Evolutionary conservation across 805 yeast genomes (phyloP), one percentile per base, ranked within the genome.

Genomic region (Candida quercuum): DNA sequence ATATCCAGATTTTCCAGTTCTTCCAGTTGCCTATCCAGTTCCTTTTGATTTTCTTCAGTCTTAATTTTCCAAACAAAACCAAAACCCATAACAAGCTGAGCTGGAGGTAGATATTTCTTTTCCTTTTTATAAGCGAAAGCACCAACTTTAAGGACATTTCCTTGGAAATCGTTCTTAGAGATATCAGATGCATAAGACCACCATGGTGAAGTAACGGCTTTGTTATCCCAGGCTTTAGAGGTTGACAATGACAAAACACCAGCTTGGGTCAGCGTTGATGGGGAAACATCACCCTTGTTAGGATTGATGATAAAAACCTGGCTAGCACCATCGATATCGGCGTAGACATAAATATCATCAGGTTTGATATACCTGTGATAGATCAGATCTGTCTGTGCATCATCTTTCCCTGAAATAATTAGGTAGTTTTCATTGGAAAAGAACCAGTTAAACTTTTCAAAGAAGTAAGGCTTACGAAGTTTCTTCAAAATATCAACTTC

Each of bases 401-500:
- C 74, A 55, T 93, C 96, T 45, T 87, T 77, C 2, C 97, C 98
- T 33, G 89, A 87, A 38, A 93, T 60, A 41, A 94, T 84, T 35
- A 93, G 63, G 53, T 84, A 88, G 0, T 93, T 89, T 54, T 91
- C 98, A 47, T 81, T 78, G 0, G 96, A 76, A n/a, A 89, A 67
- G 54, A 93, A 93, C 99, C 99, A 93, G 52, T 71, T 78, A 59
- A 81, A 91, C 59, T 91, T 93, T 56, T 93, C 99, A 64, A 93
- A 93, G 86, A 96, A 89, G 55, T 69, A 81, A 33, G 86, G 87
- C 5, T 74, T 68, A 33, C 97, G 72, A 23, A 84, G 64, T 27
- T 74, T 77, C 43, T 74, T 79, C 25, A 69, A 58, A 5, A 67
- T 68, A 33, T 69, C 69, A 35, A 70, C 71, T 32, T 81, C 78